A percentile compares a stretch with the other conserved stretches of the same genome.
These are phyloP conservation scores for Citrullus amarus DNA, from an alignment of 306 rosid genomes.

Conservation along the genomic window DNA sequence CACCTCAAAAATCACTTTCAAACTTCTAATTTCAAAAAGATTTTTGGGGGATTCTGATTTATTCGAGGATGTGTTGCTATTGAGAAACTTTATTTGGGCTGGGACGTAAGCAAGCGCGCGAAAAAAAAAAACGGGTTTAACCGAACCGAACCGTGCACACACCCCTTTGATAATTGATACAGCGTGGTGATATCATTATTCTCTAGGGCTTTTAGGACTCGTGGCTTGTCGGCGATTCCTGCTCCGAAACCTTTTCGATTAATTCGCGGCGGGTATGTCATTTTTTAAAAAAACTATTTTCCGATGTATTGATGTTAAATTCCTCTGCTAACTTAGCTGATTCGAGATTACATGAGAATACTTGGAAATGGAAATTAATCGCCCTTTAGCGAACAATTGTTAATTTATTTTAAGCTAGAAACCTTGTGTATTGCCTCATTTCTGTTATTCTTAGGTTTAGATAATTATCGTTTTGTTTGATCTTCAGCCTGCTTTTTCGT, in stretches of 20 bases:
- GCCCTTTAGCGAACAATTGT: neutral
- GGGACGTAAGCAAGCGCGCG: no score
- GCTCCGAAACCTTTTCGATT: constrained; percentile 1
- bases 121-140: no score
- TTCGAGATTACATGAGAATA: neutral
- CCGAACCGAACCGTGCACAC: no score
- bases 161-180: neutral
- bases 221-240: constrained; percentile 5
- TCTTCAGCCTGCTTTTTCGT: neutral
- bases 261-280: neutral
- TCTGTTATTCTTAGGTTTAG: neutral
- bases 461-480: neutral
- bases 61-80: no score
- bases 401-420: neutral
- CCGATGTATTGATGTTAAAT: neutral
- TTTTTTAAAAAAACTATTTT: neutral
- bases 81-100: no score
- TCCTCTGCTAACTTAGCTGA: neutral
- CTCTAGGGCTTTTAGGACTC: constrained; percentile 7
- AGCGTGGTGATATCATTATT: neutral
- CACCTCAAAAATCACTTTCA: no score
- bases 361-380: neutral
- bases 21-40: no score
- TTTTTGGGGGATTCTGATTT: no score
- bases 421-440: neutral